Evolutionary conservation across 306 rosid species (phyloP), one percentile per base, ranked within the genome.

Genomic region (Cucumis melo): DNA sequence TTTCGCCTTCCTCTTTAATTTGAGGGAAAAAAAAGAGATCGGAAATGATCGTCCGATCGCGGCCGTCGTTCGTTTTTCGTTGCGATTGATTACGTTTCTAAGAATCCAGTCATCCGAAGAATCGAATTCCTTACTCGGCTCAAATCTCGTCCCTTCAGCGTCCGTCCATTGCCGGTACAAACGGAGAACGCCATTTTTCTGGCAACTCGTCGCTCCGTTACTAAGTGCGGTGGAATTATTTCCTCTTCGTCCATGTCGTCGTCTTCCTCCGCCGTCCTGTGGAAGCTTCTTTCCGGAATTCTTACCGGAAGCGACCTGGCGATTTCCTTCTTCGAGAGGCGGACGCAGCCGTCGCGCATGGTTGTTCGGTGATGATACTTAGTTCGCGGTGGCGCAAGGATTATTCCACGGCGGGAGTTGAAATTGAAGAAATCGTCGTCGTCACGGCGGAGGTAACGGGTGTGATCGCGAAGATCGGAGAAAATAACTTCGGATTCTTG

Each of bases 91-190:
- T 48, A 67, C 50, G 87, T 83, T 76, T 94, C 98, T 44, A 94
- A 82, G 82, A 94, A 94, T 0, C 99, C 99, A 15, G 99, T 94
- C 96, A 94, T 80, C 63, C 96, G 82, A 20, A 92, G 97, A 81
- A 94, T 80, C 0, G 95, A 87, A 77, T 94, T 94, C 77, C 99
- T 78, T 57, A 94, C 97, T 63, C 81, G 82, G 42, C 99, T 90
- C 91, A 92, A 86, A 79, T 92, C 97, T 15, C 99, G 70, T 3
- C 99, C 99, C 60, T 94, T 94, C 48, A 94, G 84, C 1, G 97
- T 90, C 78, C 99, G 78, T 32, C 99, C 99, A 44, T 85, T 85
- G 1, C 99, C 99, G 0, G 91, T 81, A 54, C 92, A 89, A 13
- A 94, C 87, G 0, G 97, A 94, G 76, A 82, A 89, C 1, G 89